Conservation (phyloP, 306 rosid genomes). For the Rosa persica region DNA sequence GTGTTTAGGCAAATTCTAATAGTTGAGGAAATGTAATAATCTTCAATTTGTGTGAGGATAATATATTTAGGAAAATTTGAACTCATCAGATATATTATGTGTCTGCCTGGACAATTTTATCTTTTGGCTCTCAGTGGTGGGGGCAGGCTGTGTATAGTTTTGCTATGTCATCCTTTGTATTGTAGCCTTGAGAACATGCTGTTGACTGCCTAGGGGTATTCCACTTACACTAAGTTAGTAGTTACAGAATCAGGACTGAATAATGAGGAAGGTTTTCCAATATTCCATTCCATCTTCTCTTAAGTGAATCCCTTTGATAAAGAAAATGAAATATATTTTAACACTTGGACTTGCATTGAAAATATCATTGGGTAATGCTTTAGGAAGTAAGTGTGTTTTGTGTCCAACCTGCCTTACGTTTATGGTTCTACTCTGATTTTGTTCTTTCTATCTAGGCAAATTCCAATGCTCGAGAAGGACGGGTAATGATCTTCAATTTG, state of each 20-base stretch:
- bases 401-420: not conserved
- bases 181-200: not conserved
- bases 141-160: not conserved
- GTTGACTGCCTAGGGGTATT: no score
- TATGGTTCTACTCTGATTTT: not conserved
- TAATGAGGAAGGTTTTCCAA: not conserved
- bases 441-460: slow-evolving; percentile 56
- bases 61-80: no score
- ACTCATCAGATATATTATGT: no score
- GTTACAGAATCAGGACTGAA: not conserved
- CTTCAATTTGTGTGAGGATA: no score
- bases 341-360: no score
- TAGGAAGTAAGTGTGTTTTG: not conserved
- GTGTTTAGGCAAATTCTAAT: no score
- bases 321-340: not conserved
- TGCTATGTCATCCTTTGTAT: not conserved
- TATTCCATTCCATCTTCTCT: not conserved
- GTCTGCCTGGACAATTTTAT: not conserved
- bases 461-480: slow-evolving; percentile 88
- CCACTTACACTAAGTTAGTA: not conserved
- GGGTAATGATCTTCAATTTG: slow-evolving; percentile 90
- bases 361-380: not conserved
- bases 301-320: not conserved
- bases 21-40: no score
- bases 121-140: not conserved